Percentiles rank a stretch among this genome's conserved stretches.
Evolutionary conservation across 2,329 filamentous ascomycete genomes (phyloP).

Genomic region (Aureobasidium sp.): DNA sequence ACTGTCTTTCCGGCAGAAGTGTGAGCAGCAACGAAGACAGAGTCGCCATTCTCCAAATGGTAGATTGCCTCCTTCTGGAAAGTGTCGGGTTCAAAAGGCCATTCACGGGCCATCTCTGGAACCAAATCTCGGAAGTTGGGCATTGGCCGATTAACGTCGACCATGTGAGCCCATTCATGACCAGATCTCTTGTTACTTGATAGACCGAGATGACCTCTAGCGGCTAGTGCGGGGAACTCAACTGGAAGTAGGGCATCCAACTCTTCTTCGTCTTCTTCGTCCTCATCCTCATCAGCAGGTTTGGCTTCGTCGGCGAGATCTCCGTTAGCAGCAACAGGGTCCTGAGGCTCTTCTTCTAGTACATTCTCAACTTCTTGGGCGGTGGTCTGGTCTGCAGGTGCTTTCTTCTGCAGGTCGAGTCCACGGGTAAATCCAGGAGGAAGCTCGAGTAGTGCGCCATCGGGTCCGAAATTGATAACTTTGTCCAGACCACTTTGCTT

Average conservation of each 20-base stretch:
- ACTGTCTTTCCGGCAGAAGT: slow-evolving; percentile 98
- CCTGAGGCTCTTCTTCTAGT: slow-evolving; percentile 40
- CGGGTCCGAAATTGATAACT: slow-evolving; percentile 73
- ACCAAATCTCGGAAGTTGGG: slow-evolving; percentile 91
- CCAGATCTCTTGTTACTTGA: slow-evolving; percentile 67
- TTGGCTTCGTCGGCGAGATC: slow-evolving; percentile 40
- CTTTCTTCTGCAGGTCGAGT: slow-evolving; percentile 61
- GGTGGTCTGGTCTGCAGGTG: slow-evolving; percentile 45
- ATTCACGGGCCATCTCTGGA: slow-evolving; percentile 90
- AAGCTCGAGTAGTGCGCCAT: slow-evolving; percentile 70
- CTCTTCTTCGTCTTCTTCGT: slow-evolving; percentile 45
- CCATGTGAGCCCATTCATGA: slow-evolving; percentile 96
- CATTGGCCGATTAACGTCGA: slow-evolving; percentile 88
- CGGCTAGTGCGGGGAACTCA: slow-evolving; percentile 87
- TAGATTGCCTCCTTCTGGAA: slow-evolving; percentile 99
- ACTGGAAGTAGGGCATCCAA: slow-evolving; percentile 85
- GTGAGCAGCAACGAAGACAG: slow-evolving; percentile 94
- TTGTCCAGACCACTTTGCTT: slow-evolving; percentile 58
- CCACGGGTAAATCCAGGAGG: slow-evolving; percentile 79
- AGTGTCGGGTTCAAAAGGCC: slow-evolving; percentile 94
- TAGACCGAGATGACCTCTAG: slow-evolving; percentile 67
- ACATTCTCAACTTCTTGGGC: slow-evolving; percentile 64
- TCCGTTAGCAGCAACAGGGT: slow-evolving; percentile 25
- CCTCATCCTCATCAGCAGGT: slow-evolving; percentile 27
- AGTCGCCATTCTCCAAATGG: slow-evolving; percentile 92